These are phyloP conservation scores for Parathielavia appendiculata DNA, from an alignment of 495 filamentous ascomycete species.

Conservation along the genomic window DNA sequence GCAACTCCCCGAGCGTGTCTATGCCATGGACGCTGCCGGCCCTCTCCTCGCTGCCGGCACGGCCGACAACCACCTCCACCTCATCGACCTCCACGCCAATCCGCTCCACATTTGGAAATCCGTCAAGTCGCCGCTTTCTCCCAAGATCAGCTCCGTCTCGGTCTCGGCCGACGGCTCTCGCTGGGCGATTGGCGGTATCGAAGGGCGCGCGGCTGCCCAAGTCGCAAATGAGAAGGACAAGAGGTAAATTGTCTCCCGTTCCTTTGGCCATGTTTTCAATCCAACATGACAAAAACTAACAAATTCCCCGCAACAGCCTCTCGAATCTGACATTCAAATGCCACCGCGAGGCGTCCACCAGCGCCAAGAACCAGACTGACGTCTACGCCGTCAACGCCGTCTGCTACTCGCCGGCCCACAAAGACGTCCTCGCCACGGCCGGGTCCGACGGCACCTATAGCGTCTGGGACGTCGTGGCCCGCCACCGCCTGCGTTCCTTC, in stretches of 20 bases:
- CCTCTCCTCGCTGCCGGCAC: slow-evolving; percentile 76
- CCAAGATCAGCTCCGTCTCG: slow-evolving; percentile 80
- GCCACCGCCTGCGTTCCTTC: slow-evolving; percentile 81
- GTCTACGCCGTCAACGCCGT: slow-evolving; percentile 89
- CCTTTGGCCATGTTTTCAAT: background rate
- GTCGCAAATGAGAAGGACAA: slow-evolving; percentile 84
- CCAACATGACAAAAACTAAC: background rate
- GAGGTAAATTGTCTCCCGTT: slow-evolving; percentile 42
- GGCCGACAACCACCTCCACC: slow-evolving; percentile 83
- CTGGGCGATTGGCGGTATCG: slow-evolving; percentile 83
- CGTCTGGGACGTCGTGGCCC: slow-evolving; percentile 87
- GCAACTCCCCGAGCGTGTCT: slow-evolving; percentile 72
- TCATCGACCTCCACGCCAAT: slow-evolving; percentile 67
- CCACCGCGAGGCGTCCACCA: slow-evolving; percentile 66
- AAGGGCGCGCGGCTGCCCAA: slow-evolving; percentile 84
- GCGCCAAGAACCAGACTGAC: slow-evolving; percentile 53
- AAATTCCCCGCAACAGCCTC: background rate
- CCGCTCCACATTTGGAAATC: slow-evolving; percentile 77
- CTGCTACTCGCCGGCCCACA: slow-evolving; percentile 71
- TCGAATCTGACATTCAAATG: slow-evolving; percentile 91
- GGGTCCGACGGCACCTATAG: slow-evolving; percentile 86
- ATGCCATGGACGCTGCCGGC: slow-evolving; percentile 77
- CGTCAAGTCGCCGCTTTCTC: slow-evolving; percentile 76
- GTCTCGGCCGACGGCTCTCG: slow-evolving; percentile 79
- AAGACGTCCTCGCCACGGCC: slow-evolving; percentile 86